These are phyloP conservation scores for Hibiscus tridactylites DNA, from an alignment of 345 rosid species.

Conservation along the genomic window DNA sequence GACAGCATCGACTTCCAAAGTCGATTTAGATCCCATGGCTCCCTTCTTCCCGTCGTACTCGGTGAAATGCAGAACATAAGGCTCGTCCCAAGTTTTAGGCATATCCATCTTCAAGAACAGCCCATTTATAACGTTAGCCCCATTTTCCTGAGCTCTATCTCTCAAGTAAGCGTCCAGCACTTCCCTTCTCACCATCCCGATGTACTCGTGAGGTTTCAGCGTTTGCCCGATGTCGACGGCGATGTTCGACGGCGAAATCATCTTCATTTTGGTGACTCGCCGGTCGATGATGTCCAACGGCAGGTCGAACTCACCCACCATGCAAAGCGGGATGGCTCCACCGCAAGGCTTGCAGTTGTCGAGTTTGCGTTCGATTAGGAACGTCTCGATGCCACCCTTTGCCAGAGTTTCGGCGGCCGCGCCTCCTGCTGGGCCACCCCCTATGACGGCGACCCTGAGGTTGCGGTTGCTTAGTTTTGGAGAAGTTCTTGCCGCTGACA, in stretches of 20 bases:
- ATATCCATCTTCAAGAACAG: constrained; percentile 81
- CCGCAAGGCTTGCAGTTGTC: constrained; percentile 97
- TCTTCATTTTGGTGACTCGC: constrained; percentile 83
- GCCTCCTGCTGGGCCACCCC: constrained; percentile 92
- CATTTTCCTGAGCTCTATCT: constrained; percentile 63
- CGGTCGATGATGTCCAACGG: constrained; percentile 89
- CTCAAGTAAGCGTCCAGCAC: constrained; percentile 68
- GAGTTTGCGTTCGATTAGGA: constrained; percentile 74
- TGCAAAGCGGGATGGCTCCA: constrained; percentile 88
- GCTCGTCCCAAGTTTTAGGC: constrained; percentile 40
- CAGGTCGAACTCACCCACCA: constrained; percentile 96
- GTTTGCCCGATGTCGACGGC: constrained; percentile 93
- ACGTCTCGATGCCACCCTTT: constrained; percentile 42
- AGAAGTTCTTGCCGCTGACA: constrained; percentile 45
- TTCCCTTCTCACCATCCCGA: constrained; percentile 92
- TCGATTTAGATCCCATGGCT: constrained; percentile 57
- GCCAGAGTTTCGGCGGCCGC: constrained; percentile 76
- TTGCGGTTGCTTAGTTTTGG: constrained; percentile 61
- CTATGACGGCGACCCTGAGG: constrained; percentile 84
- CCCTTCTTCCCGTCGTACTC: constrained; percentile 75
- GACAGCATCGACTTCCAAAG: constrained; percentile 85
- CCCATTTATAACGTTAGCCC: constrained; percentile 70
- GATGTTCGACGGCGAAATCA: constrained; percentile 92
- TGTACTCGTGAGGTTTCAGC: constrained; percentile 93
- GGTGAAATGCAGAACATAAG: constrained; percentile 68